Percentiles rank a stretch among this genome's conserved stretches.
phyloP scores from a whole-genome alignment of 2,329 filamentous ascomycete species.

The Coleophoma cylindrospora region DNA sequence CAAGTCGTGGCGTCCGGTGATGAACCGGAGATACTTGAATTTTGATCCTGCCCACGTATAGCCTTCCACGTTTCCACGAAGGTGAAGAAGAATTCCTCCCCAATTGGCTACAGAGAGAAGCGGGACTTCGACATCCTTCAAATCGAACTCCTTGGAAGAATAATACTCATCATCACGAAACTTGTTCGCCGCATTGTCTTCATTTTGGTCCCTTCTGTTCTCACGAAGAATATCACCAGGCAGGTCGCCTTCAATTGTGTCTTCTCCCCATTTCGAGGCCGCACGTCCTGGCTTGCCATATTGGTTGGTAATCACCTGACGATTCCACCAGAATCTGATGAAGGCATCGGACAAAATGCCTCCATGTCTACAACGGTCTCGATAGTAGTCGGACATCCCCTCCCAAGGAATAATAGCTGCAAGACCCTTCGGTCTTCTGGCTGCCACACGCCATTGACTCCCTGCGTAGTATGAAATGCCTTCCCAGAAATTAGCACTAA shows the following conservation, averaged over 20 bases:
- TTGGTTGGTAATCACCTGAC: constrained; percentile 61
- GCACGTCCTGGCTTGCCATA: constrained; percentile 50
- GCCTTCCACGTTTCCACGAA: constrained; percentile 65
- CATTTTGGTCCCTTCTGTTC: constrained; percentile 42
- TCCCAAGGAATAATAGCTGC: constrained; percentile 49
- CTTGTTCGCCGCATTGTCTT: constrained; percentile 29
- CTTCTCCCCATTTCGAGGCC: constrained; percentile 25
- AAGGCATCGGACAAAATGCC: constrained; percentile 53
- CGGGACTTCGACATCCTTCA: constrained; percentile 64
- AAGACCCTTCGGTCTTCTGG: constrained; percentile 43
- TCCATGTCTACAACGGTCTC: constrained; percentile 51
- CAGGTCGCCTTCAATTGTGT: constrained; percentile 52
- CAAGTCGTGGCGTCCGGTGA: constrained; percentile 65
- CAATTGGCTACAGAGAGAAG: constrained; percentile 65
- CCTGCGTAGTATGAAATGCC: constrained; percentile 3
- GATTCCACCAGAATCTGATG: constrained; percentile 62
- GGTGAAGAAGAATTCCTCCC: constrained; percentile 65
- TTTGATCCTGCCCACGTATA: constrained; percentile 59
- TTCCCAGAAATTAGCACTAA: neutral
- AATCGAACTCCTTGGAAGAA: constrained; percentile 41
- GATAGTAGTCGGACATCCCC: constrained; percentile 50
- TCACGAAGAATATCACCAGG: constrained; percentile 41
- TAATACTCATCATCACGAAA: constrained; percentile 12
- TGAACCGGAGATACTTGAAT: constrained; percentile 65
- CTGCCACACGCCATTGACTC: constrained; percentile 49